These are phyloP conservation scores for Pichia sp. DNA, from an alignment of 1,139 yeast genomes.

Conservation along the genomic window DNA sequence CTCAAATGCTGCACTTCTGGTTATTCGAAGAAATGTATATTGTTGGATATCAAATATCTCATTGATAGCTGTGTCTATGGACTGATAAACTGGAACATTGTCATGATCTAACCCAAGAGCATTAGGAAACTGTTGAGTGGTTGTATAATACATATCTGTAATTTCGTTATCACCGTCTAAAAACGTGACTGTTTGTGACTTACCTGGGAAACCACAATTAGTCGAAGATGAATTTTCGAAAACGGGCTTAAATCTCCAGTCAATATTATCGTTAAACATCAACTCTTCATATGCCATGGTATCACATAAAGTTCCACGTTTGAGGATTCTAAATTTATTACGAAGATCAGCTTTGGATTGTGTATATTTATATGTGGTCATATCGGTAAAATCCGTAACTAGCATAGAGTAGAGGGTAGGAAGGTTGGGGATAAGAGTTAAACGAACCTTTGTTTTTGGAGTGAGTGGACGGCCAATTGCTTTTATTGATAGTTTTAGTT, in stretches of 20 bases:
- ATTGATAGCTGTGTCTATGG: conserved; percentile 43
- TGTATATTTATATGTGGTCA: conserved; percentile 18
- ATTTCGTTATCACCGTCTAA: conserved; percentile 9
- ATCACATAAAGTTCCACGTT: conserved; percentile 21
- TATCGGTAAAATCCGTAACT: conserved; percentile 33
- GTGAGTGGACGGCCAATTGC: conserved; percentile 49
- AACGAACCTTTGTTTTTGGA: conserved; percentile 45
- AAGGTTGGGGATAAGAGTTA: conserved; percentile 42
- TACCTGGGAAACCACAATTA: conserved; percentile 15
- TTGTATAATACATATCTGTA: not conserved
- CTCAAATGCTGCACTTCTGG: conserved; percentile 50
- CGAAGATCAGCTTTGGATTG: not conserved
- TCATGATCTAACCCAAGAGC: conserved; percentile 13
- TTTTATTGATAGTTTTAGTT: conserved; percentile 27
- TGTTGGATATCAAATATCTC: conserved; percentile 38
- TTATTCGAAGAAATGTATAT: conserved; percentile 45
- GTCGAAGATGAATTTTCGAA: no score
- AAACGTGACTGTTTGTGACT: conserved; percentile 17
- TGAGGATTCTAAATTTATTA: conserved; percentile 23
- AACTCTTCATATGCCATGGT: conserved; percentile 19
- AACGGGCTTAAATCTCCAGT: conserved; percentile 32
- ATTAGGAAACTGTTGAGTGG: conserved; percentile 4
- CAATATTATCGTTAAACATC: conserved; percentile 33
- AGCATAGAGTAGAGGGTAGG: conserved; percentile 40
- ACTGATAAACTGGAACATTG: conserved; percentile 35